Base-by-base conservation (phyloP, 2,329 filamentous ascomycete genomes). In the Penicillium aurantiogriseum region DNA sequence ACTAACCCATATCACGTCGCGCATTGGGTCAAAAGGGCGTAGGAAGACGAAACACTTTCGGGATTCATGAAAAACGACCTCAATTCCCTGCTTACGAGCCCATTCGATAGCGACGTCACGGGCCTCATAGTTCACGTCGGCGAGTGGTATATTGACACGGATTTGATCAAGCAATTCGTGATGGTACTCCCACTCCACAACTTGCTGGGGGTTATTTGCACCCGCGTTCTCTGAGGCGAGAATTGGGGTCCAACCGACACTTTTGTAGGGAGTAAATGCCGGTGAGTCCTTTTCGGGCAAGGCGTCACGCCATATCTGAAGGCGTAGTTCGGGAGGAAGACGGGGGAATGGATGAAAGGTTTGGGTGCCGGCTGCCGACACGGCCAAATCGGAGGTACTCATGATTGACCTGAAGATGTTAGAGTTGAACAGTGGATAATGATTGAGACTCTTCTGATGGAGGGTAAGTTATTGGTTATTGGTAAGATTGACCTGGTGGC, bases 261-360 rank as follows among this genome's bases (percentile, higher is more conserved):
- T 8, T 21, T 3, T 10, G 21, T 52, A 52, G 3, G 50, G 49
- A 4, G 21, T 6, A 11, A 44, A 6, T 25, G 38, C 49, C 2
- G 39, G 39, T 1, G 19, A 2, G 29, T 51, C 49, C 1, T 2
- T 10, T 5, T 44, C 10, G 4, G 38, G 29, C 19, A 43, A 33
- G 6, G 21, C 6, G 6, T 9, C 13, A 19, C 17, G 39, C 40
- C 50, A 52, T 44, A 45, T 45, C 40, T 10, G 11, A 3, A 36
- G 4, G 17, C 50, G 39, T 13, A 52, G 9, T 8, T 52, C 39
- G 21, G 29, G 4, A 11, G 50, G 50, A 36, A 52, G 50, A 21
- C 2, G 8, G 7, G 39, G 2, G 17, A 52, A 52, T 8, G 2
- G 31, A 36, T 15, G 21, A 4, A 52, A 44, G 2, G 10, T 13